Percentiles rank a stretch among this genome's conserved stretches.
phyloP scores from a whole-genome alignment of 371 early-diverging fungal genomes.

The Coemansia sp. region DNA sequence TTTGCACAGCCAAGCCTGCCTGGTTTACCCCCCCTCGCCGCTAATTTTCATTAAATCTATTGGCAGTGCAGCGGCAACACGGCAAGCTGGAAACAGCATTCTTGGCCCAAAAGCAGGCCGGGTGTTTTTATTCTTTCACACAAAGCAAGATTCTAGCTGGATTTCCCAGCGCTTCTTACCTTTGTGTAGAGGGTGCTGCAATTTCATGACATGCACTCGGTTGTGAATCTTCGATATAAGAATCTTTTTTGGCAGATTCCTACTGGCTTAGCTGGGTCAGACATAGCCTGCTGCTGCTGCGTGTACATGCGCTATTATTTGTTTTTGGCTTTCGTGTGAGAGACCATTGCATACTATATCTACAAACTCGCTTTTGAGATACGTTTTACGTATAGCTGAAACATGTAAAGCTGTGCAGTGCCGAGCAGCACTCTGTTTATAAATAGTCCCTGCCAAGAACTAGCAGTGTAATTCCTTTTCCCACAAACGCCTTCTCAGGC shows the following conservation, averaged over 20 bases:
- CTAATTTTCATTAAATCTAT: too few species aligned
- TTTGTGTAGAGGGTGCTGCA: conserved; percentile 2
- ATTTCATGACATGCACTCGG: not conserved
- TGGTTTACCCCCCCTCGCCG: too few species aligned
- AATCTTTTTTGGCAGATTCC: not conserved
- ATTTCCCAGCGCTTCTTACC: not conserved
- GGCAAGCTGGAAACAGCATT: not conserved
- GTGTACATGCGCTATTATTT: not conserved
- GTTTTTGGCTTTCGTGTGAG: not conserved
- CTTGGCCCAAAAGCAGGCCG: not conserved
- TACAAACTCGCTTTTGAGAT: not conserved
- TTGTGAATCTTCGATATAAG: conserved; percentile 2
- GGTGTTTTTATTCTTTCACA: not conserved
- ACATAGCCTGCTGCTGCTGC: not conserved
- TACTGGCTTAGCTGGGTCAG: not conserved
- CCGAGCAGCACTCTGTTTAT: not conserved
- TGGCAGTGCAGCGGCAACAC: too few species aligned
- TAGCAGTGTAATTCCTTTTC: not conserved
- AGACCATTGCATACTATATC: not conserved
- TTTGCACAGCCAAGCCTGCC: not conserved
- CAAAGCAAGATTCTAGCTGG: not conserved
- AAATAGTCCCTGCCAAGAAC: not conserved
- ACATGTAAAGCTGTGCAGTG: not conserved
- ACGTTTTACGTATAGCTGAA: not conserved
- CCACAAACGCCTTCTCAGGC: not conserved